Percentiles rank a stretch among this genome's conserved stretches.
These are phyloP conservation scores for Mytilinidion resinicola DNA, from an alignment of 495 filamentous ascomycete genomes.

Conservation along the genomic window DNA sequence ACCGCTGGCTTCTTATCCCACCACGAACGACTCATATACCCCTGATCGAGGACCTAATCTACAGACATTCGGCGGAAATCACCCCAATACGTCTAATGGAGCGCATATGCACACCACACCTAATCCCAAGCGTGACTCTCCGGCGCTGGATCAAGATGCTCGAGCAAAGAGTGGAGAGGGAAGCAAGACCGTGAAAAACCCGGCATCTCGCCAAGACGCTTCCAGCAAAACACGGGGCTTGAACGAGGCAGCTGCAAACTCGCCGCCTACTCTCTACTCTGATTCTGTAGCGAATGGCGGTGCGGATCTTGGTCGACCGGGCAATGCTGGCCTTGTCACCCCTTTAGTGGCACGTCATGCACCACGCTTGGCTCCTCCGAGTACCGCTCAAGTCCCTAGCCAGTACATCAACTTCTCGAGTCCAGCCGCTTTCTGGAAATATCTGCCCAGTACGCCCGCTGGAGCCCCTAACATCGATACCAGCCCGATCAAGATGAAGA, in stretches of 20 bases:
- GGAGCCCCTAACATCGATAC: constrained; percentile 50
- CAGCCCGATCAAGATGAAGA: constrained; percentile 45
- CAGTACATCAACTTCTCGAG: constrained; percentile 93
- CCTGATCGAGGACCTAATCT: constrained; percentile 50
- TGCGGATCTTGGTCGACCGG: constrained; percentile 22
- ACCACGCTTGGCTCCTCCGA: constrained; percentile 78
- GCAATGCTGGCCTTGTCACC: constrained; percentile 54
- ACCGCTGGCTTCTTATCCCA: constrained; percentile 37
- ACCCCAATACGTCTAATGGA: constrained; percentile 41
- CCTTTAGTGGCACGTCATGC: constrained; percentile 79
- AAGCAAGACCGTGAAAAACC: constrained; percentile 5
- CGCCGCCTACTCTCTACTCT: constrained; percentile 28
- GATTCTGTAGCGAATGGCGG: constrained; percentile 25
- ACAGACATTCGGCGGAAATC: constrained; percentile 37
- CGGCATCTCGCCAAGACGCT: constrained; percentile 10
- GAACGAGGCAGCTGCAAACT: constrained; percentile 17
- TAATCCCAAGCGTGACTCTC: constrained; percentile 23
- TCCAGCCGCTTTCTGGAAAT: constrained; percentile 97
- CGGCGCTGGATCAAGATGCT: constrained; percentile 2
- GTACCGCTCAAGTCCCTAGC: constrained; percentile 81
- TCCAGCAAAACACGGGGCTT: constrained; percentile 8
- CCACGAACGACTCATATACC: constrained; percentile 48
- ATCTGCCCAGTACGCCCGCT: constrained; percentile 72
- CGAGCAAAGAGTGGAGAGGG: background rate
- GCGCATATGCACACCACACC: constrained; percentile 18